Conservation (phyloP, 2,329 filamentous ascomycete species). For the Lojkania enalia region DNA sequence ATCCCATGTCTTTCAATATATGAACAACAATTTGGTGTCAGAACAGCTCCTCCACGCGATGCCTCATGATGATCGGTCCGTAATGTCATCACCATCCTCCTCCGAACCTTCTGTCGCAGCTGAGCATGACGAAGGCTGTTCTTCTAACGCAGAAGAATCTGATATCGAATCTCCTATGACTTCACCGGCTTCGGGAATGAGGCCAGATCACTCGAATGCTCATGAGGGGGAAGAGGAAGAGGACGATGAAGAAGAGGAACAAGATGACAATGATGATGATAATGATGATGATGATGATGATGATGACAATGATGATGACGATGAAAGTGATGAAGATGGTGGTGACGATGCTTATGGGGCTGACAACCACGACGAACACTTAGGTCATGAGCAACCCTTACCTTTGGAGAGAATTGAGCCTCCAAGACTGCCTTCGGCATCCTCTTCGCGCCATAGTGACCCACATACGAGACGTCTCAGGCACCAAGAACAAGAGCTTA, state of each 20-base stretch:
- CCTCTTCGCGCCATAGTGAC: slow-evolving; percentile 30
- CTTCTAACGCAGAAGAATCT: slow-evolving; percentile 29
- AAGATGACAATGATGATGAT: slow-evolving; percentile 14
- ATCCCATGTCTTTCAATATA: slow-evolving; percentile 36
- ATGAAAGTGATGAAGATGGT: slow-evolving; percentile 23
- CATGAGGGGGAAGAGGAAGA: slow-evolving; percentile 17
- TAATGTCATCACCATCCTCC: slow-evolving; percentile 21
- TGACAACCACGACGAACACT: slow-evolving; percentile 8
- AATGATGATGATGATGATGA: slow-evolving; percentile 11
- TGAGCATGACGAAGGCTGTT: slow-evolving; percentile 21
- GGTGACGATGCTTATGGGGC: slow-evolving; percentile 13
- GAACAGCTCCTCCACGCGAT: slow-evolving; percentile 14
- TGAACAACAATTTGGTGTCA: slow-evolving; percentile 18
- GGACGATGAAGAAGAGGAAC: no score
- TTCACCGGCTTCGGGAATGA: slow-evolving; percentile 33
- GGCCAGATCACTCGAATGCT: slow-evolving; percentile 9
- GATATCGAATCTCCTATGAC: slow-evolving; percentile 30
- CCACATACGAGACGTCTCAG: slow-evolving; percentile 30
- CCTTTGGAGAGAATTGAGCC: slow-evolving; percentile 23
- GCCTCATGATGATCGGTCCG: no score
- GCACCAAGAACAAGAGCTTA: slow-evolving; percentile 38
- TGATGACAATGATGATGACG: slow-evolving; percentile 17
- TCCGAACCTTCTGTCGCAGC: slow-evolving; percentile 15
- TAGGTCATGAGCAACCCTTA: slow-evolving; percentile 14
- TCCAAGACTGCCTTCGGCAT: slow-evolving; percentile 25